Percentiles rank a stretch among this genome's conserved stretches.
Conservation (phyloP, 768 basidiomycete species). For the Pulveroboletus sp. region DNA sequence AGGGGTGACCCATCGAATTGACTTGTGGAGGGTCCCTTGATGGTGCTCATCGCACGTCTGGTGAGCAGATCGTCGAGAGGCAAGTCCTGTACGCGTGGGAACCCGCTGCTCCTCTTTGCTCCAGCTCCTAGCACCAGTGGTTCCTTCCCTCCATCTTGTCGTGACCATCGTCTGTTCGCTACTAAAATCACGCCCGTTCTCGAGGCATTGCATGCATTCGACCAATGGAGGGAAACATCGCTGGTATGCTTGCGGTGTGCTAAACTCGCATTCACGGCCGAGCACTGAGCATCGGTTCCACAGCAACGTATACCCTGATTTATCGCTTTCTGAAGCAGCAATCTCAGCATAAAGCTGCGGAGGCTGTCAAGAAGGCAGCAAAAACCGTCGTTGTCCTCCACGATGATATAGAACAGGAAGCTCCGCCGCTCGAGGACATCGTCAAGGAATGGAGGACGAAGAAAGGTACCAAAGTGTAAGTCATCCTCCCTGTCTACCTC, state of each 20-base stretch:
- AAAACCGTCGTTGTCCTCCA: slow-evolving; percentile 57
- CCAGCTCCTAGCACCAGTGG: not conserved
- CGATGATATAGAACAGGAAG: slow-evolving; percentile 44
- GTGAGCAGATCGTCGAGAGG: not conserved
- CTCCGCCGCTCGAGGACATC: slow-evolving; percentile 60
- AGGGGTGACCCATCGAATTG: slow-evolving; percentile 75
- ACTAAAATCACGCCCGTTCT: not conserved
- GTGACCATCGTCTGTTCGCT: not conserved
- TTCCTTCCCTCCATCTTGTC: not conserved
- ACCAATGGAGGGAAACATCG: slow-evolving; percentile 48
- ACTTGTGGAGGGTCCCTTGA: slow-evolving; percentile 71
- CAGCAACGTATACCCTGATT: slow-evolving; percentile 75
- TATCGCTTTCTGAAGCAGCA: slow-evolving; percentile 66
- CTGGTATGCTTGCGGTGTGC: slow-evolving; percentile 36
- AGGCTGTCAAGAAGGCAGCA: slow-evolving; percentile 69
- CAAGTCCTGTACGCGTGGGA: no score
- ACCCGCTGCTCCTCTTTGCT: no score
- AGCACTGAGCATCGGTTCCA: slow-evolving; percentile 9
- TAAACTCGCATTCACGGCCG: slow-evolving; percentile 7
- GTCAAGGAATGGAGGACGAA: slow-evolving; percentile 57
- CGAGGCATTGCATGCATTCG: not conserved
- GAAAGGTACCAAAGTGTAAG: slow-evolving; percentile 30
- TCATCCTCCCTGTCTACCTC: not conserved
- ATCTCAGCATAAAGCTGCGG: slow-evolving; percentile 65
- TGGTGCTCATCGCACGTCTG: slow-evolving; percentile 32